Conservation (phyloP, 1,284 basidiomycete genomes). For the Schizophyllum amplum region DNA sequence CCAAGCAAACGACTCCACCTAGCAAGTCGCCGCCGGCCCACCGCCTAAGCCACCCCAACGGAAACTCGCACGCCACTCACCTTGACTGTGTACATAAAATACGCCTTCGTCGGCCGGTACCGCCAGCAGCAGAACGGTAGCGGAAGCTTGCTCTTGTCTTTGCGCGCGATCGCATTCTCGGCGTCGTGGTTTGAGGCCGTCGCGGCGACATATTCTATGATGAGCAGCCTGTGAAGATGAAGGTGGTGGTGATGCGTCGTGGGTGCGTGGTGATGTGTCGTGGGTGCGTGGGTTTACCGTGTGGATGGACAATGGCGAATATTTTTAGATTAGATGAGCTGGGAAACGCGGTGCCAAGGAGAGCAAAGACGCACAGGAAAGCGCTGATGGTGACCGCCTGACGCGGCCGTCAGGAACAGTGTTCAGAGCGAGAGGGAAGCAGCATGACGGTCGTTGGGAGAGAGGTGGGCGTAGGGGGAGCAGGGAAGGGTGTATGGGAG, state of each 20-base stretch:
- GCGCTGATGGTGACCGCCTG: conserved; percentile 73
- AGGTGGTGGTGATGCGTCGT: too few relatives aligned
- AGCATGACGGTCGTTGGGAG: not conserved
- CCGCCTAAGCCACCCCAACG: too few relatives aligned
- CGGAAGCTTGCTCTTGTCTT: conserved; percentile 73
- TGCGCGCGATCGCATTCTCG: conserved; percentile 60
- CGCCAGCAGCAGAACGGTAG: conserved; percentile 70
- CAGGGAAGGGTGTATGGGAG: too few relatives aligned
- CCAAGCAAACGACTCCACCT: too few relatives aligned
- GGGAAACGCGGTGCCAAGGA: conserved; percentile 15
- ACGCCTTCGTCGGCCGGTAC: conserved; percentile 77
- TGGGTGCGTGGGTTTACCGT: too few relatives aligned
- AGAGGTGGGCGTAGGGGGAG: too few relatives aligned
- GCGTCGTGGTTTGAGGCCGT: conserved; percentile 55
- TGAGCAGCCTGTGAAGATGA: conserved; percentile 46
- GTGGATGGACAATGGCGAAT: too few relatives aligned
- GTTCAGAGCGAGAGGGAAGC: conserved; percentile 22
- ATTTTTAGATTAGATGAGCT: too few relatives aligned
- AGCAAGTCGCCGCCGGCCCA: too few relatives aligned
- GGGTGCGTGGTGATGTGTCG: too few relatives aligned
- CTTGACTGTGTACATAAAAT: conserved; percentile 86
- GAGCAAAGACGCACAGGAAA: conserved; percentile 52
- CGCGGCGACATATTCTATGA: conserved; percentile 78
- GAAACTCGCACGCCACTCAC: too few relatives aligned
- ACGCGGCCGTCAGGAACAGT: conserved; percentile 8